Evolutionary conservation across 441 rosid genomes (phyloP), one percentile per base, ranked within the genome.

Genomic region (Pelargonium cotyledonis): DNA sequence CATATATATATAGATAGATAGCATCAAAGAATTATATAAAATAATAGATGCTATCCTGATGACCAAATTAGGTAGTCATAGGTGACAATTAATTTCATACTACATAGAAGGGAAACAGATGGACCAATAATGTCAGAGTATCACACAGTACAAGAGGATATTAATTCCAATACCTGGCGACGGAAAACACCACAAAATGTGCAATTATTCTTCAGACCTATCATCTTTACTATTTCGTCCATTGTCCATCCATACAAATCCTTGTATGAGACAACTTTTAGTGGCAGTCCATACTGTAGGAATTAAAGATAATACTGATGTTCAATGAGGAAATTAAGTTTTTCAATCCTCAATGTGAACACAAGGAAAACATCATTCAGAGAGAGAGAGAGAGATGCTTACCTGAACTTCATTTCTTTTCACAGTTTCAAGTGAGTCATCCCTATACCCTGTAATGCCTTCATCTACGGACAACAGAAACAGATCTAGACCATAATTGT

Each of bases 161-260:
- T 1, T n/a, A 11, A 75, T 1, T 63, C 8, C 61, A 51, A n/a
- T 72, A 86, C 96, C 91, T 89, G 97, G 14, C 96, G 86, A 46
- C 97, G 94, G 69, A 92, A 92, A 71, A 92, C 97, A 72, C 98
- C 97, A 83, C 97, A 92, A 73, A 90, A 92, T 0, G 97, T 90
- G 83, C 98, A 92, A 65, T 92, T 92, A 77, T 90, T 92, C 85
- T 92, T 92, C 67, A 92, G 62, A 65, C 97, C 98, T 16, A 92
- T 92, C 86, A 89, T 84, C 85, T 88, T 89, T 64, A 93, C 98
- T 75, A 93, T 91, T 74, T 93, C 98, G 69, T 93, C 98, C 98
- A 92, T 92, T 1, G 98, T 92, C 97, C 98, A 92, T 73, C 98
- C 98, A 78, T 92, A 92, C 68, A 92, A 79, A 76, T 92, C 97